Base-by-base conservation (phyloP, 73 alveolate species). In the Durusdinium trenchii region DNA sequence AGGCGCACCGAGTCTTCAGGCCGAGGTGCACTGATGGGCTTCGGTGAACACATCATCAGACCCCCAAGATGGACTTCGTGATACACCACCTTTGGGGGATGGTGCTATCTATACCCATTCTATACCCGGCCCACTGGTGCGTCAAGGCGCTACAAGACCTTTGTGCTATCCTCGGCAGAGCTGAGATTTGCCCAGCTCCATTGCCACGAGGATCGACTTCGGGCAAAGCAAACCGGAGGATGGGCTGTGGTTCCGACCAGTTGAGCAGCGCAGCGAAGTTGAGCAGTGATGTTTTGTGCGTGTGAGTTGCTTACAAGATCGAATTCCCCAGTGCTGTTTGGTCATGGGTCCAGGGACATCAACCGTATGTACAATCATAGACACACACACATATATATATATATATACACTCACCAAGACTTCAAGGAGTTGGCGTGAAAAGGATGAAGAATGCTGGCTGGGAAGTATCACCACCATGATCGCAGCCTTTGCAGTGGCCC, bases 361-460 rank as follows among this genome's bases (percentile, higher is more conserved):
- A n/a, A n/a, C 23, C 32, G 23, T 57, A 57, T 57, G 23, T 12
- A 57, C 23, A 57, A 16, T 57, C 23, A 23, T 16, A 57, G 12
- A 57, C 69, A 57, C 69, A 57, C 23, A 57, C 69, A 23, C 23
- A 57, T 57, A 57, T 57, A 12, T 57, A 57, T 16, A 16, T 16
- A 12, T 16, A 16, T 57, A 12, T 57, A 57, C 69, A 57, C 23
- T 16, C 23, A 16, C n/a, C n/a, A n/a, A n/a, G n/a, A n/a, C n/a
- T n/a, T 35, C 71, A 50, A 81, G 91, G 91, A 81, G 71, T n/a
- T 81, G 91, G 91, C 52, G n/a, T 45, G 91, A 50, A 67, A 47
- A 28, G 71, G 50, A 43, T 50, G 91, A 81, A 81, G 94, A 84
- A 36, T 84, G 94, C 94, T 84, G 94, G 94, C 94, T 84, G 10